phyloP scores from a whole-genome alignment of 1,284 basidiomycete species.

The Ganoderma leucocontextum region DNA sequence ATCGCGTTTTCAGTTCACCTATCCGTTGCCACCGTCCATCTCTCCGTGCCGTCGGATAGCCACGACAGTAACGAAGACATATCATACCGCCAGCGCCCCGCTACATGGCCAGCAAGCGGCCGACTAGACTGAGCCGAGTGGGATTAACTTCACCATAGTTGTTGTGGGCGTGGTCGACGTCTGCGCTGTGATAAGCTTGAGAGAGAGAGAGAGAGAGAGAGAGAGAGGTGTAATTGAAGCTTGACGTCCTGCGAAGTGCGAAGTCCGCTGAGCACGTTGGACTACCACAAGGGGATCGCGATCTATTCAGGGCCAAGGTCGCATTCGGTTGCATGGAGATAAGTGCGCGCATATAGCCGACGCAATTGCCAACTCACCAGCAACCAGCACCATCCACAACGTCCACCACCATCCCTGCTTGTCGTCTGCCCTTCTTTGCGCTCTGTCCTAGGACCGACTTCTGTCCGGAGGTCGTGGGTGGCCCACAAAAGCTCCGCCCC shows the following conservation, averaged over 20 bases:
- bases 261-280: not conserved
- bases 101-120: too few species aligned
- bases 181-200: not conserved
- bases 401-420: not conserved
- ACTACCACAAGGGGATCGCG: not conserved
- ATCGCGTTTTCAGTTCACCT: conserved; percentile 10
- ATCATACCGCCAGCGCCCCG: too few species aligned
- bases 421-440: not conserved
- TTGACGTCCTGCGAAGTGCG: not conserved
- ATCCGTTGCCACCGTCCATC: not conserved
- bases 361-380: not conserved
- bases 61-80: too few species aligned
- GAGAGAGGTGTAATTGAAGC: too few species aligned
- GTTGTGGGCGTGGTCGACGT: not conserved
- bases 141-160: too few species aligned
- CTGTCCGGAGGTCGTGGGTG: not conserved
- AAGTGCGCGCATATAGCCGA: conserved; percentile 1
- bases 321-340: too few species aligned
- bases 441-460: not conserved
- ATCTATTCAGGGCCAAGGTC: not conserved
- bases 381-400: not conserved
- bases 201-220: too few species aligned
- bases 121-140: too few species aligned
- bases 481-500: not conserved
- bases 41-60: not conserved